These are phyloP conservation scores for Cetradonia linearis DNA, from an alignment of 495 filamentous ascomycete genomes.

Conservation along the genomic window DNA sequence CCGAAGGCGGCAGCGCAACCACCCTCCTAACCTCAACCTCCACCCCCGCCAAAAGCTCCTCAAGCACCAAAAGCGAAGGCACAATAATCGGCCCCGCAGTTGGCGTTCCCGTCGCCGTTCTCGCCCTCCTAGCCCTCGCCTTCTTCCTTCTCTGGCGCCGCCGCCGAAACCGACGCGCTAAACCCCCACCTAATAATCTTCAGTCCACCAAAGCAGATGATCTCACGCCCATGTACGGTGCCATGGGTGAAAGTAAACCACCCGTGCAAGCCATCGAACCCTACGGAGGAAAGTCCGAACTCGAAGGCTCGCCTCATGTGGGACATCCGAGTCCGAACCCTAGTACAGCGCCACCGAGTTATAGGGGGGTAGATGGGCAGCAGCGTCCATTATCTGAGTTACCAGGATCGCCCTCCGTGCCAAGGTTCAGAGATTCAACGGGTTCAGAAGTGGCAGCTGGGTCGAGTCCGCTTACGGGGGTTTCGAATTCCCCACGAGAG, in stretches of 20 bases:
- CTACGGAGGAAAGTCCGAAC: conserved; percentile 7
- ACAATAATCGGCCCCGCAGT: conserved; percentile 6
- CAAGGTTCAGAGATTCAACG: conserved; percentile 2
- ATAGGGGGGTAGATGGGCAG: not conserved
- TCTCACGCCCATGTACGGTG: conserved; percentile 5
- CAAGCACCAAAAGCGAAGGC: conserved; percentile 3
- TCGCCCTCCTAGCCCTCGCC: conserved; percentile 1
- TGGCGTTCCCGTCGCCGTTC: conserved; percentile 3
- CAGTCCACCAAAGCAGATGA: not conserved
- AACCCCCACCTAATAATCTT: not conserved
- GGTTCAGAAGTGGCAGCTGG: conserved; percentile 1
- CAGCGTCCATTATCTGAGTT: conserved; percentile 4
- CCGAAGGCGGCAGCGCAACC: not conserved
- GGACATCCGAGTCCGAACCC: conserved; percentile 6
- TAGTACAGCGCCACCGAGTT: conserved; percentile 1
- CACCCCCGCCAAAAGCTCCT: not conserved
- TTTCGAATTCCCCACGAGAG: not conserved
- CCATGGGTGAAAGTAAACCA: not conserved
- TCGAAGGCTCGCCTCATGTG: conserved; percentile 9
- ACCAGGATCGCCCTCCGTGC: not conserved
- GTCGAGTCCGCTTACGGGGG: not conserved
- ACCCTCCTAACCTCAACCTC: conserved; percentile 1
- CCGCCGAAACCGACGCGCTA: not conserved
- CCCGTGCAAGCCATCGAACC: not conserved
- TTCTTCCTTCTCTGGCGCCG: conserved; percentile 10